Percentiles rank a stretch among this genome's conserved stretches.
Evolutionary conservation across 2,329 filamentous ascomycete genomes (phyloP).

Genomic region (Sporothrix brunneoviolacea): DNA sequence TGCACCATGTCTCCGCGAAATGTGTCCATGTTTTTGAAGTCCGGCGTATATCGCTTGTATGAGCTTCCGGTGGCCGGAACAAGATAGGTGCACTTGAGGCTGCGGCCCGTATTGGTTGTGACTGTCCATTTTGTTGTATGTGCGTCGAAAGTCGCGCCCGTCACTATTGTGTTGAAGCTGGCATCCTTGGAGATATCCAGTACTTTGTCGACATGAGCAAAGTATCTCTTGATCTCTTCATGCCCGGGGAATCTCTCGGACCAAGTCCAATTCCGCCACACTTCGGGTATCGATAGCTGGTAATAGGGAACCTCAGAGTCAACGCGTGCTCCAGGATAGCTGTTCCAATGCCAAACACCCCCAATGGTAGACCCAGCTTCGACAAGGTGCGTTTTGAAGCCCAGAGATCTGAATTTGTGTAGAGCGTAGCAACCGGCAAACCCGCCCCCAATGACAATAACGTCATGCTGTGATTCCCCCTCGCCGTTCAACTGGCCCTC

Average conservation of each 20-base stretch:
- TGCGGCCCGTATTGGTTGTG: conserved; percentile 32
- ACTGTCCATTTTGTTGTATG: conserved; percentile 35
- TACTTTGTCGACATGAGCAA: conserved; percentile 38
- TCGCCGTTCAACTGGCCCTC: too few relatives aligned
- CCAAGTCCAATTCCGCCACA: conserved; percentile 41
- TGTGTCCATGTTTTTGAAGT: conserved; percentile 20
- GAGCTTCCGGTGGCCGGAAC: conserved; percentile 41
- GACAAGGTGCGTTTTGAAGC: conserved; percentile 30
- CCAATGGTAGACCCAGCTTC: conserved; percentile 33
- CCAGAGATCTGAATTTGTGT: conserved; percentile 30
- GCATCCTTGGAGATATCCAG: conserved; percentile 37
- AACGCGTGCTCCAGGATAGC: conserved; percentile 37
- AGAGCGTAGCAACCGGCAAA: conserved; percentile 25
- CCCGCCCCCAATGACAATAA: conserved; percentile 23
- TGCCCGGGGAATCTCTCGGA: conserved; percentile 32
- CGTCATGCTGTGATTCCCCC: conserved; percentile 13
- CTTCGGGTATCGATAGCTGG: conserved; percentile 30
- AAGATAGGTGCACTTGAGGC: conserved; percentile 36
- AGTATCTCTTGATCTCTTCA: conserved; percentile 38
- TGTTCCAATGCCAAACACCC: conserved; percentile 39
- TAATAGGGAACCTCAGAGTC: conserved; percentile 31
- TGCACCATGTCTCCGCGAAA: conserved; percentile 17
- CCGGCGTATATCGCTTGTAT: conserved; percentile 36
- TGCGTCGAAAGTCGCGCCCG: conserved; percentile 34
- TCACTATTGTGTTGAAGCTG: conserved; percentile 37